phyloP scores from a whole-genome alignment of 2,329 filamentous ascomycete species.

The Cladosporium sp. region DNA sequence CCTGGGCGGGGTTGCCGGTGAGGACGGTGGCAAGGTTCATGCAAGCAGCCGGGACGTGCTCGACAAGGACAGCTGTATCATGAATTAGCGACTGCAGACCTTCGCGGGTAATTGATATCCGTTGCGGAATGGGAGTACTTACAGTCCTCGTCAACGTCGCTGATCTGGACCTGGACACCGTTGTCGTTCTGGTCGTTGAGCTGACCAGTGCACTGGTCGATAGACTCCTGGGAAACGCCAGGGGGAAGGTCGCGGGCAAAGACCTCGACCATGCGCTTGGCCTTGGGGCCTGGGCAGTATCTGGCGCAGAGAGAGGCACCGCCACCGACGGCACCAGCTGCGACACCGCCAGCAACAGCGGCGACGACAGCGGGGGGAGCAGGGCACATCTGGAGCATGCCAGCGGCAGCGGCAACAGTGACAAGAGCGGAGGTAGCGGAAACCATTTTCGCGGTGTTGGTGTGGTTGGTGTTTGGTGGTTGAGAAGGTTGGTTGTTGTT shows the following conservation, averaged over 20 bases:
- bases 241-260: constrained; percentile 4
- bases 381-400: constrained; percentile 12
- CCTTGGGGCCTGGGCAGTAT: constrained; percentile 1
- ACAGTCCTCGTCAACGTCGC: constrained; percentile 3
- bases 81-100: too few relatives aligned
- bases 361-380: constrained; percentile 3
- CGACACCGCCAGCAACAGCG: constrained; percentile 4
- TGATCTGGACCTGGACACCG: neutral
- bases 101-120: too few relatives aligned
- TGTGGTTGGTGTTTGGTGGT: neutral
- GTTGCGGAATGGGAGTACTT: too few relatives aligned
- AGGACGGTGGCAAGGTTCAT: constrained; percentile 12
- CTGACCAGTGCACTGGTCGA: constrained; percentile 11
- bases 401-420: constrained; percentile 1
- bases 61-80: constrained; percentile 6
- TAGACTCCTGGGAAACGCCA: constrained; percentile 13
- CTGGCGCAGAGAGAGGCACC: constrained; percentile 7
- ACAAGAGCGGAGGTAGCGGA: constrained; percentile 1
- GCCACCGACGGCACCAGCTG: constrained; percentile 5
- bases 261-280: neutral
- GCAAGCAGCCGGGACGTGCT: constrained; percentile 9
- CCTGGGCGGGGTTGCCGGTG: constrained; percentile 7
- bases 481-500: too few relatives aligned
- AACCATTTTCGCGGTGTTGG: constrained; percentile 5
- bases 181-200: constrained; percentile 8